A percentile compares a stretch with the other conserved stretches of the same genome.
Evolutionary conservation across 257 asterid species (phyloP).

Genomic region (Prunella vulgaris): DNA sequence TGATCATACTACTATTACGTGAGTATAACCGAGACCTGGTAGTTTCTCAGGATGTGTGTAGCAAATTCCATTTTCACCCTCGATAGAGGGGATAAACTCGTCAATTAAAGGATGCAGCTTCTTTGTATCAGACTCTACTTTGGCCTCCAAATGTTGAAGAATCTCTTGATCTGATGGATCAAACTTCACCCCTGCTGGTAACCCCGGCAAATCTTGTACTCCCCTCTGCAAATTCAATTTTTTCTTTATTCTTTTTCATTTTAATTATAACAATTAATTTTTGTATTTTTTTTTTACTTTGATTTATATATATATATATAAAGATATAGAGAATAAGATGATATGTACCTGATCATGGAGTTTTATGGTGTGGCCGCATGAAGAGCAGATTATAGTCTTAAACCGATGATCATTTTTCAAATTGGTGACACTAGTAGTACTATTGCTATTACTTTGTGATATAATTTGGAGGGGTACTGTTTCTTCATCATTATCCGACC

Average conservation of each 20-base stretch:
- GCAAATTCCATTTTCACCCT: constrained; percentile 61
- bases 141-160: constrained; percentile 51
- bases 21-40: constrained; percentile 28
- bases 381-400: constrained; percentile 37
- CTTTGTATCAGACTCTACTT: constrained; percentile 29
- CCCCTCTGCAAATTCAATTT: constrained; percentile 18
- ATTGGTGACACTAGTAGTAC: not conserved
- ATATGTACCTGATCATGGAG: constrained; percentile 42
- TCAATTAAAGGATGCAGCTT: constrained; percentile 53
- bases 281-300: too few relatives aligned
- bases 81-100: constrained; percentile 52
- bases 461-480: constrained; percentile 35
- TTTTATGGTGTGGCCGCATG: constrained; percentile 41
- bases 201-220: constrained; percentile 44
- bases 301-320: too few relatives aligned
- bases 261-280: too few relatives aligned
- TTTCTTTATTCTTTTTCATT: too few relatives aligned
- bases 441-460: constrained; percentile 19
- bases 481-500: constrained; percentile 37
- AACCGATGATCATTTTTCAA: constrained; percentile 27
- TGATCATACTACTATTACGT: not conserved
- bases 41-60: constrained; percentile 60
- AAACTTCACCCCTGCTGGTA: constrained; percentile 63
- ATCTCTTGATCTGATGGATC: constrained; percentile 69
- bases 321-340: not conserved